These are phyloP conservation scores for Skeletonema costatum DNA, from an alignment of 108 stramenopile species.

Conservation along the genomic window DNA sequence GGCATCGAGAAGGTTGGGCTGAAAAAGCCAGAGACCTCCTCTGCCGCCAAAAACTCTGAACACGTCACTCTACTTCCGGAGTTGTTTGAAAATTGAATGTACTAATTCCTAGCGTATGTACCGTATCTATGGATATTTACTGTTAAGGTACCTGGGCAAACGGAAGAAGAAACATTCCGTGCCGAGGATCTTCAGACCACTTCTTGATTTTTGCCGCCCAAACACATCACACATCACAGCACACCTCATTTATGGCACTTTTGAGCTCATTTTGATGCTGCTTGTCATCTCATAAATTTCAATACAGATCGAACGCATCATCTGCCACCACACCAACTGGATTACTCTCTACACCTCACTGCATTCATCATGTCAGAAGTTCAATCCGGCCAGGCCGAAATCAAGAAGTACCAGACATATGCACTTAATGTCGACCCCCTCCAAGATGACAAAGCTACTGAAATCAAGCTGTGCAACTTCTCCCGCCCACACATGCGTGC, in stretches of 20 bases:
- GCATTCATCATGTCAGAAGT: not conserved
- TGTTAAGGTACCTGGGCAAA: too few relatives aligned
- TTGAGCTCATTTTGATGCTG: too few relatives aligned
- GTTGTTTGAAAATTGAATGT: not conserved
- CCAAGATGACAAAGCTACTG: slow-evolving; percentile 69
- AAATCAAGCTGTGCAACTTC: slow-evolving; percentile 65
- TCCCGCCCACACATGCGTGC: slow-evolving; percentile 85
- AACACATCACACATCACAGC: too few relatives aligned
- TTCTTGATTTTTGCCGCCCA: not conserved
- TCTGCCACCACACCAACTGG: too few relatives aligned
- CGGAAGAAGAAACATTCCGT: not conserved
- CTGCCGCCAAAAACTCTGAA: not conserved
- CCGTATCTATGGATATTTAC: too few relatives aligned
- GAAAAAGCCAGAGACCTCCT: too few relatives aligned
- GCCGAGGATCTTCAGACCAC: not conserved
- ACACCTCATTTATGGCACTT: not conserved
- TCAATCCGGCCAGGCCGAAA: slow-evolving; percentile 7
- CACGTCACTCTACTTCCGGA: not conserved
- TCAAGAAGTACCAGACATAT: slow-evolving; percentile 69
- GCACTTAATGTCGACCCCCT: slow-evolving; percentile 70
- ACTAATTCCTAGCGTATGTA: slow-evolving; percentile 7
- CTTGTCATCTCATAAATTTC: not conserved
- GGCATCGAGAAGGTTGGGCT: too few relatives aligned
- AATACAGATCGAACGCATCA: too few relatives aligned
- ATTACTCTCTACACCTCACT: not conserved